Evolutionary conservation across 768 basidiomycete species (phyloP), one percentile per base, ranked within the genome.

Genomic region (Lactarius sp.): DNA sequence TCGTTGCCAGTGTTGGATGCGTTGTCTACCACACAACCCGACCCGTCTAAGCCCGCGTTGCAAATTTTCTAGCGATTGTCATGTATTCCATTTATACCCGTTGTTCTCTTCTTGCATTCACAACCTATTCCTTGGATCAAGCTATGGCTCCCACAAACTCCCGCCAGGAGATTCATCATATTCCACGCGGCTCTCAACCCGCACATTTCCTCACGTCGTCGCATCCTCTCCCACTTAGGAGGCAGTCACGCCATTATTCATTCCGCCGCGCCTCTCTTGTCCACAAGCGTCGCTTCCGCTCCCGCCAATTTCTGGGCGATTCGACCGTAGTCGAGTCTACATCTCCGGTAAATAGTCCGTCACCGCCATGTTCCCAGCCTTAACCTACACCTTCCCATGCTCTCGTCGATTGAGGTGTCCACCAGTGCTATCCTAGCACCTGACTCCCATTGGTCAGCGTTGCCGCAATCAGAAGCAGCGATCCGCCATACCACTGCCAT

Each of bases 121-220:
- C 58, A 64, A 53, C 27, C 62, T 64, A 64, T 59, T 16, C 52
- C 36, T 41, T 27, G 46, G 31, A 39, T 33, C 52, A 59, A 47
- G 36, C 58, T 50, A 64, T 64, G 62, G 37, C 62, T n/a, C 62
- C 62, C 53, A 36, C 58, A 50, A 50, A 59, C 33, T 53, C 62
- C 52, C 59, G 31, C 55, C 52, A 55, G 33, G 46, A 55, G 62
- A 53, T 37, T 3, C 31, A 20, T 16, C 27, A 39, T 41, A 52
- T 42, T 31, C 33, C 34, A 31, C 27, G 33, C 50, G 31, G 47
- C 16, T 16, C 53, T 50, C 49, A n/a, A 13, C 37, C 41, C 27
- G 18, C 34, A 51, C 52, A 34, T 37, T 22, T 52, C 14, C 20
- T 59, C 8, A 14, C 31, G 20, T 51, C 58, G 8, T 12, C 53